A percentile compares a stretch with the other conserved stretches of the same genome.
phyloP scores from a whole-genome alignment of 257 asterid genomes.

The Oldenlandia corymbosa region DNA sequence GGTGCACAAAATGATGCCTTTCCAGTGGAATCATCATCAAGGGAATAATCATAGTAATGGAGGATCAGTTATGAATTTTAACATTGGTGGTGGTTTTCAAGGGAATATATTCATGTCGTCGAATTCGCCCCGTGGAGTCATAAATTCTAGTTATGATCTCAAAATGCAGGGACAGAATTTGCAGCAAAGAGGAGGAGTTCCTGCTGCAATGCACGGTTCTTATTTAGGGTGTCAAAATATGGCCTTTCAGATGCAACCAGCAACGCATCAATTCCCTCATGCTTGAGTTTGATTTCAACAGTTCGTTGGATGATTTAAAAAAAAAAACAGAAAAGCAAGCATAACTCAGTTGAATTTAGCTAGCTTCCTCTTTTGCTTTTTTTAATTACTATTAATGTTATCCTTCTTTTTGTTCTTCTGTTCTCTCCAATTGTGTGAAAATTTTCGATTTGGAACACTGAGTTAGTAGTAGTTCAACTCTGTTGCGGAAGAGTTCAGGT shows the following conservation, averaged over 20 bases:
- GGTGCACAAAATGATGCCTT: slow-evolving; percentile 40
- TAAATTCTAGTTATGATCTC: slow-evolving; percentile 36
- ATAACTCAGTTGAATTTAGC: slow-evolving; percentile 28
- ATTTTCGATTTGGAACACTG: slow-evolving; percentile 27
- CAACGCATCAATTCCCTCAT: slow-evolving; percentile 49
- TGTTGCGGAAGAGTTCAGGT: slow-evolving; percentile 4
- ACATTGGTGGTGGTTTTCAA: slow-evolving; percentile 18
- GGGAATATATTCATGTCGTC: slow-evolving; percentile 34
- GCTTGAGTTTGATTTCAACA: slow-evolving; percentile 31
- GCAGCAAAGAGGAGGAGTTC: slow-evolving; percentile 54
- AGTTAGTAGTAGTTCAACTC: not conserved
- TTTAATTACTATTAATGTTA: too few species aligned
- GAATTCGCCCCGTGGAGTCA: slow-evolving; percentile 25
- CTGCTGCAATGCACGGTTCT: slow-evolving; percentile 32
- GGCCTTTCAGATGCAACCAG: slow-evolving; percentile 69
- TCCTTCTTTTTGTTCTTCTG: not conserved
- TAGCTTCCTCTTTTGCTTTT: slow-evolving; percentile 38
- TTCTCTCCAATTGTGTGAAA: slow-evolving; percentile 26
- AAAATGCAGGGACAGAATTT: slow-evolving; percentile 41
- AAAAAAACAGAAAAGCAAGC: too few species aligned
- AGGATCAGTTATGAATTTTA: slow-evolving; percentile 36
- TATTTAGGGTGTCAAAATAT: slow-evolving; percentile 52
- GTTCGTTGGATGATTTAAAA: slow-evolving; percentile 1
- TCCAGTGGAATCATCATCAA: slow-evolving; percentile 45
- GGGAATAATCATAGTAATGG: slow-evolving; percentile 23